These are phyloP conservation scores for Xylariaceae sp. DNA, from an alignment of 2,329 filamentous ascomycete species.

Conservation along the genomic window DNA sequence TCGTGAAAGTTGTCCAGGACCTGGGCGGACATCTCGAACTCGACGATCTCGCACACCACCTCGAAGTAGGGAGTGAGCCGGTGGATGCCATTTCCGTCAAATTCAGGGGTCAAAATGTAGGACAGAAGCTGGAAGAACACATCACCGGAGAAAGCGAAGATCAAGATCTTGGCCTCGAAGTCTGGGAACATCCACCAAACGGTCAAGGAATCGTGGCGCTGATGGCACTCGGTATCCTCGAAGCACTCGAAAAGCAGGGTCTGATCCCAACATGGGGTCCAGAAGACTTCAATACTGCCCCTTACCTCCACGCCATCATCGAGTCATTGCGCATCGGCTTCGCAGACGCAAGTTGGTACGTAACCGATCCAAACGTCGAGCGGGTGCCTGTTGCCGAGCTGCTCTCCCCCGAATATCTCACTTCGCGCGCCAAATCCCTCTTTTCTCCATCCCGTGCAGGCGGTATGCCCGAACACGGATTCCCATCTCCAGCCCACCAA, in stretches of 20 bases:
- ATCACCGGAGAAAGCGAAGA: conserved; percentile 29
- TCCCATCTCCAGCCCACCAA: conserved; percentile 66
- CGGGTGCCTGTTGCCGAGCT: conserved; percentile 68
- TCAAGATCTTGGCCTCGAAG: conserved; percentile 59
- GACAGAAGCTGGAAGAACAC: conserved; percentile 21
- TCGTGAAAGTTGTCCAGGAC: conserved; percentile 73
- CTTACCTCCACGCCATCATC: conserved; percentile 81
- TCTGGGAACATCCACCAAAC: conserved; percentile 97
- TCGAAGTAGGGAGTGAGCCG: conserved; percentile 64
- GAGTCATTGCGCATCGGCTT: conserved; percentile 88
- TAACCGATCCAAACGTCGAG: conserved; percentile 73
- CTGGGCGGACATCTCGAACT: conserved; percentile 74
- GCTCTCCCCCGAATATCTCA: conserved; percentile 70
- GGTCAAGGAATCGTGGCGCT: conserved; percentile 93
- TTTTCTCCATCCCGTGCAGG: conserved; percentile 60
- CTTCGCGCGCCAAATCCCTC: conserved; percentile 57
- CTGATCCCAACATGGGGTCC: conserved; percentile 68
- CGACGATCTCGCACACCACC: conserved; percentile 76
- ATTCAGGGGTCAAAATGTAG: conserved; percentile 61
- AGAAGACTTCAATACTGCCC: conserved; percentile 74
- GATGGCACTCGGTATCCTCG: conserved; percentile 88
- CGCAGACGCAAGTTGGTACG: conserved; percentile 84
- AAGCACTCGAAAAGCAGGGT: conserved; percentile 73
- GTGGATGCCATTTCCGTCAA: conserved; percentile 80
- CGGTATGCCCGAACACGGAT: conserved; percentile 61